Percentiles rank a stretch among this genome's conserved stretches.
These are phyloP conservation scores for Claviceps humidiphila DNA, from an alignment of 2,329 filamentous ascomycete species.

Conservation along the genomic window DNA sequence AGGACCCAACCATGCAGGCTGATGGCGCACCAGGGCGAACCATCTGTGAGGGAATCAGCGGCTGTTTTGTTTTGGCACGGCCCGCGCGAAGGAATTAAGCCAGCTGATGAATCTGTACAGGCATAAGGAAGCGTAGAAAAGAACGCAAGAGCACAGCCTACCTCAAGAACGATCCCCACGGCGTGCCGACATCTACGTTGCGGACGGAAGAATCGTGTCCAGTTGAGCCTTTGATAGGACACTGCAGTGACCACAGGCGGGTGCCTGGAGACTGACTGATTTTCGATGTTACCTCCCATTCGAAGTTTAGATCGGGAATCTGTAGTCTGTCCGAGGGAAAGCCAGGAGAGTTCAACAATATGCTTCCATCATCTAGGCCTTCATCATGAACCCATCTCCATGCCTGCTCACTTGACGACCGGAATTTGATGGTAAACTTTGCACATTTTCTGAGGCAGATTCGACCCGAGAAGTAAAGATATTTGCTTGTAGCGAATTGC, in stretches of 20 bases:
- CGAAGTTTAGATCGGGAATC: slow-evolving; percentile 43
- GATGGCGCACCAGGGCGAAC: slow-evolving; percentile 70
- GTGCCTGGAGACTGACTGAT: slow-evolving; percentile 56
- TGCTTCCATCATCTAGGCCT: slow-evolving; percentile 49
- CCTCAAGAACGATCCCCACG: slow-evolving; percentile 42
- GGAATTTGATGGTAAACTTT: slow-evolving; percentile 61
- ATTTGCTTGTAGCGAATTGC: slow-evolving; percentile 11
- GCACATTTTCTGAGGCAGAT: slow-evolving; percentile 35
- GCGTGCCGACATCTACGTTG: slow-evolving; percentile 46
- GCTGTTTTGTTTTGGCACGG: not conserved
- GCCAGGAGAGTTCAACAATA: slow-evolving; percentile 28
- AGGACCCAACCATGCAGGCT: slow-evolving; percentile 79
- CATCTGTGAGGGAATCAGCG: slow-evolving; percentile 37
- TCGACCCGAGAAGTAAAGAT: slow-evolving; percentile 40
- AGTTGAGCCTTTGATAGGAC: slow-evolving; percentile 40
- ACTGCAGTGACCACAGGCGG: slow-evolving; percentile 55
- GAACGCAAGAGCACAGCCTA: slow-evolving; percentile 18
- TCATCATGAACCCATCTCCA: slow-evolving; percentile 64
- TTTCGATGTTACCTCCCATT: slow-evolving; percentile 39
- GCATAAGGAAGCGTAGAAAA: not conserved
- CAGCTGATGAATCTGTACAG: not conserved
- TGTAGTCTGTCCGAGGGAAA: slow-evolving; percentile 31
- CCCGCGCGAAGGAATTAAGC: not conserved
- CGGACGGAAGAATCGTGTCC: slow-evolving; percentile 44
- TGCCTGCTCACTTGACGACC: slow-evolving; percentile 31